These are phyloP conservation scores for Colletotrichum musicola DNA, from an alignment of 2,329 filamentous ascomycete species.

Conservation along the genomic window DNA sequence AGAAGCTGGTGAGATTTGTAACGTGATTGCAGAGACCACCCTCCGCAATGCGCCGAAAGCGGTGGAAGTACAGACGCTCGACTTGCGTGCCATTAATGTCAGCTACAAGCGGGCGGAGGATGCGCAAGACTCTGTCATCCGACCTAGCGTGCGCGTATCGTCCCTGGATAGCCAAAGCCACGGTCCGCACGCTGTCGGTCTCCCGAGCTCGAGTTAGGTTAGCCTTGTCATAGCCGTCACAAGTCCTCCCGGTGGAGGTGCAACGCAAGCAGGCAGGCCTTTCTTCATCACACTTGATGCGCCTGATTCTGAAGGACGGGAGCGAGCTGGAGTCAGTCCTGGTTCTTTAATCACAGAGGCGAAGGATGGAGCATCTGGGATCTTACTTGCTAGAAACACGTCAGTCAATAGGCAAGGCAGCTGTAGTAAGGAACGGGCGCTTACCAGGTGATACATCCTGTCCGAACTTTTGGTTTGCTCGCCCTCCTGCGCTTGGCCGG, in stretches of 20 bases:
- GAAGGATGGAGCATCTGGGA: not conserved
- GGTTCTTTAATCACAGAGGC: not conserved
- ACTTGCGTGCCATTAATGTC: conserved; percentile 51
- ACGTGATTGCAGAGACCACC: conserved; percentile 47
- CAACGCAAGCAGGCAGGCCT: conserved; percentile 51
- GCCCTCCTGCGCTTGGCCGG: conserved; percentile 46
- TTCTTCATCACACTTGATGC: conserved; percentile 52
- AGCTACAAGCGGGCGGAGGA: conserved; percentile 49
- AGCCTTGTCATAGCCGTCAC: conserved; percentile 50
- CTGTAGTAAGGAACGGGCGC: conserved; percentile 31
- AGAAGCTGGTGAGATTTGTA: conserved; percentile 46
- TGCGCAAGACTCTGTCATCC: conserved; percentile 10
- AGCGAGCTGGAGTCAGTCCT: not conserved
- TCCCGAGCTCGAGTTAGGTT: conserved; percentile 10
- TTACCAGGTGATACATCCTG: conserved; percentile 56
- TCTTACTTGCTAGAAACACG: conserved; percentile 46
- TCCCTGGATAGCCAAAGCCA: not conserved
- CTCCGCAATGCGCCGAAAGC: conserved; percentile 48
- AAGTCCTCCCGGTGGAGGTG: conserved; percentile 49
- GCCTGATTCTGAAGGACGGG: conserved; percentile 46
- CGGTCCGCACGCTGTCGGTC: not conserved
- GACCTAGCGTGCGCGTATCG: conserved; percentile 4
- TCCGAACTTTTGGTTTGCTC: conserved; percentile 54
- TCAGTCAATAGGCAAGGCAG: conserved; percentile 2
- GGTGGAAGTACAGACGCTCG: conserved; percentile 52